Conservation (phyloP, 768 basidiomycete species). For the Naganishia vishniacii region DNA sequence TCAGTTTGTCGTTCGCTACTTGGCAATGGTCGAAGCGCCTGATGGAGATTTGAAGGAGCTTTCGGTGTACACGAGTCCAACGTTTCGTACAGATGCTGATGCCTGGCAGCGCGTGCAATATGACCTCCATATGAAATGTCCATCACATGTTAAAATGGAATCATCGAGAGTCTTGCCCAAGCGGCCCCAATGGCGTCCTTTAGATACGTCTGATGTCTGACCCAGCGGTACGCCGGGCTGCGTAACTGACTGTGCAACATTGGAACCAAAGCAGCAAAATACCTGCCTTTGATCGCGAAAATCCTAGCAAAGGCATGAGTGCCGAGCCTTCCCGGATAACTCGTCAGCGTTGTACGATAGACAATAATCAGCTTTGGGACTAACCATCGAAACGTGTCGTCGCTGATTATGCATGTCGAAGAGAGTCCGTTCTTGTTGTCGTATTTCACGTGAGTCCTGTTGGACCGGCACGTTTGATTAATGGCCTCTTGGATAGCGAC, state of each 20-base stretch:
- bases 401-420: constrained; percentile 52
- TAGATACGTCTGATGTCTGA: not conserved
- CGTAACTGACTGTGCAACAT: constrained; percentile 4
- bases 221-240: not conserved
- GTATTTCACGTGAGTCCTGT: constrained; percentile 21
- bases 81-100: too few species aligned
- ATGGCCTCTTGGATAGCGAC: constrained; percentile 10
- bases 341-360: not conserved
- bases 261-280: constrained; percentile 10
- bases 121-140: too few species aligned
- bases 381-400: not conserved
- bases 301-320: constrained; percentile 70
- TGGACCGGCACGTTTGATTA: constrained; percentile 17
- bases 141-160: constrained; percentile 15
- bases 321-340: constrained; percentile 60
- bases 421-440: constrained; percentile 34
- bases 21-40: constrained; percentile 75
- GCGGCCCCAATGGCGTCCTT: not conserved
- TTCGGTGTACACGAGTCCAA: too few species aligned
- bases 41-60: constrained; percentile 44
- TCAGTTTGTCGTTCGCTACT: constrained; percentile 77
- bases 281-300: constrained; percentile 47
- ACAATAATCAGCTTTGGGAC: constrained; percentile 31
- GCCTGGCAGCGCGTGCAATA: too few species aligned
- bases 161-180: not conserved